Evolutionary conservation across 768 basidiomycete species (phyloP).

Genomic region (Tulasnella sp.): DNA sequence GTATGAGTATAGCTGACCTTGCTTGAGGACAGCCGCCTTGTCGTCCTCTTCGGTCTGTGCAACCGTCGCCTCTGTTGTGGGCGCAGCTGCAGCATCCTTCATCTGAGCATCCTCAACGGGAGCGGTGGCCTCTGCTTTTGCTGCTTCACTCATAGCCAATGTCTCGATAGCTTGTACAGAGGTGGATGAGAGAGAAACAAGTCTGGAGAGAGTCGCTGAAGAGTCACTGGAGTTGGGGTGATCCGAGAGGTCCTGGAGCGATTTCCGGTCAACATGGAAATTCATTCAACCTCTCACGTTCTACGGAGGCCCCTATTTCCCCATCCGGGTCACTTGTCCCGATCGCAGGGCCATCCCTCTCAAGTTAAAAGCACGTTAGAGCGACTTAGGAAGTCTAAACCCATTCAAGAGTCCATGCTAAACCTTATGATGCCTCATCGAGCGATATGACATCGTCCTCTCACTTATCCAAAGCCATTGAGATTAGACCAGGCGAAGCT

Average conservation of each 20-base stretch:
- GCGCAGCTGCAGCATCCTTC: not conserved
- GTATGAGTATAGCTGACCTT: not conserved
- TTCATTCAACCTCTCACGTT: not conserved
- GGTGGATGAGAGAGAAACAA: not conserved
- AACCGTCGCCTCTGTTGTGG: not conserved
- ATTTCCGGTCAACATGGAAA: not conserved
- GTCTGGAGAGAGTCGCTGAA: not conserved
- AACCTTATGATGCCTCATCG: no score
- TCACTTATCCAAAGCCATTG: not conserved
- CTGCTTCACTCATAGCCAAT: not conserved
- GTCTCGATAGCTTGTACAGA: not conserved
- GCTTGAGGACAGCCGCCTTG: slow-evolving; percentile 9
- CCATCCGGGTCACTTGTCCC: not conserved
- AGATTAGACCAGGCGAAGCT: not conserved
- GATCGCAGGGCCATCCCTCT: no score
- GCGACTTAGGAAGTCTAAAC: no score
- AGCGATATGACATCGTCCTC: no score
- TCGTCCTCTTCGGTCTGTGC: slow-evolving; percentile 5
- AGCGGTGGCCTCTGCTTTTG: not conserved
- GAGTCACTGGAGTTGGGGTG: not conserved
- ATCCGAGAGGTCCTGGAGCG: not conserved
- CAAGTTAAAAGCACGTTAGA: no score
- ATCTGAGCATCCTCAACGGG: not conserved
- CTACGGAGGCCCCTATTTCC: not conserved
- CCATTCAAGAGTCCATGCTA: no score